Conservation (phyloP, 306 rosid species). For the Herpetospermum pedunculosum region DNA sequence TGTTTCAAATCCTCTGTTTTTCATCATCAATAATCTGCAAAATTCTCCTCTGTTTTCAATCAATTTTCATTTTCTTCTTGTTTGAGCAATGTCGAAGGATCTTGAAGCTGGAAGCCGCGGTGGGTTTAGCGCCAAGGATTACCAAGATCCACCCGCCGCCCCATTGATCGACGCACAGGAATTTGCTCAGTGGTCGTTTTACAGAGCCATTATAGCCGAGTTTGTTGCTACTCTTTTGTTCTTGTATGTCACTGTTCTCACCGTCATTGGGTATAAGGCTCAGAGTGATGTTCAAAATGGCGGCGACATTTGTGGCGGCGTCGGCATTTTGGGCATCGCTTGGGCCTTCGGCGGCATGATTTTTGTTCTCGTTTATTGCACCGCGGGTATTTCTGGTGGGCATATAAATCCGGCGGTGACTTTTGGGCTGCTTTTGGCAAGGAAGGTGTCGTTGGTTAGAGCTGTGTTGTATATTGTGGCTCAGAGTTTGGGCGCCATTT, state of each 20-base stretch:
- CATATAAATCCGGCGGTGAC: slow-evolving; percentile 23
- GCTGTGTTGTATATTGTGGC: slow-evolving; percentile 16
- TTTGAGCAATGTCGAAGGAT: slow-evolving; percentile 19
- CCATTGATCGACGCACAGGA: slow-evolving; percentile 16
- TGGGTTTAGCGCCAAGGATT: slow-evolving; percentile 3
- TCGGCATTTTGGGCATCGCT: slow-evolving; percentile 18
- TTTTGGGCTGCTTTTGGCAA: slow-evolving; percentile 11
- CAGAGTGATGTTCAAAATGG: background rate
- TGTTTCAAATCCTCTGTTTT: background rate
- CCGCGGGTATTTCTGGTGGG: slow-evolving; percentile 23
- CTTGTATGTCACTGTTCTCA: slow-evolving; percentile 14
- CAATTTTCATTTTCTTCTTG: background rate
- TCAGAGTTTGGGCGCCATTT: slow-evolving; percentile 19
- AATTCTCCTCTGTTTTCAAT: background rate
- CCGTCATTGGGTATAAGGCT: slow-evolving; percentile 14
- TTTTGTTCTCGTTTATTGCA: slow-evolving; percentile 18
- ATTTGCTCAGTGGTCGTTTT: slow-evolving; percentile 13
- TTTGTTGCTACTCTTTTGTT: slow-evolving; percentile 19
- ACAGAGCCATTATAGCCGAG: slow-evolving; percentile 19
- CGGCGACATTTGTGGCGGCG: slow-evolving; percentile 8
- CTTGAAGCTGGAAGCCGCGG: background rate
- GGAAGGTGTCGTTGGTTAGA: slow-evolving; percentile 16
- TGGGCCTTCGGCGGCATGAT: slow-evolving; percentile 26
- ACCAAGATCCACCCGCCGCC: slow-evolving; percentile 8
- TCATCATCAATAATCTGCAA: background rate